phyloP scores from a whole-genome alignment of 2,329 filamentous ascomycete genomes.

The Fusarium sp. region DNA sequence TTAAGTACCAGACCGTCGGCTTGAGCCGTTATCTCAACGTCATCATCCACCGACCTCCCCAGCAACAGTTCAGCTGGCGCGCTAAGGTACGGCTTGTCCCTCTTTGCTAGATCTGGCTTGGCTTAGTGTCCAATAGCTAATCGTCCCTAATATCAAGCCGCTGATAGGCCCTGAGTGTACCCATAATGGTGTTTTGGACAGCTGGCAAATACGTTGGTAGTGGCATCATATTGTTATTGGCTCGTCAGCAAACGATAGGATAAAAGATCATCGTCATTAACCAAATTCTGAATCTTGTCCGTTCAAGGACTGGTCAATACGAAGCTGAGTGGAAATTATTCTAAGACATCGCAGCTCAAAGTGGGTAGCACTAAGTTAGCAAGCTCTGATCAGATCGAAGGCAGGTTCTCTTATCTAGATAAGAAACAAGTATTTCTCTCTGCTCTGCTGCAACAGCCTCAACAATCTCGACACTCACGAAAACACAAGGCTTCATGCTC shows the following conservation, averaged over 20 bases:
- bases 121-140: background rate
- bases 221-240: background rate
- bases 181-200: background rate
- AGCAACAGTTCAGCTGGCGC: background rate
- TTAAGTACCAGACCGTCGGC: background rate
- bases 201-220: background rate
- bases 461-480: no score
- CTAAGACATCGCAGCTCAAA: background rate
- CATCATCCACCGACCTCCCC: background rate
- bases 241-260: rapidly evolving
- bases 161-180: background rate
- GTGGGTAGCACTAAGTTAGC: no score
- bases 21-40: background rate
- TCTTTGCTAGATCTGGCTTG: background rate
- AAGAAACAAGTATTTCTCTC: no score
- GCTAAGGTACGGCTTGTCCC: constrained; percentile 8
- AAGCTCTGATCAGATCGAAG: background rate
- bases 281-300: no score
- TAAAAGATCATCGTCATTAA: no score
- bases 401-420: background rate
- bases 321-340: background rate
- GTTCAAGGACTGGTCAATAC: rapidly evolving
- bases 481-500: no score
- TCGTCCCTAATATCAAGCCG: background rate
- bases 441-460: no score